A percentile compares a stretch with the other conserved stretches of the same genome.
These are phyloP conservation scores for Dothidotthia symphoricarpi DNA, from an alignment of 2,329 filamentous ascomycete genomes.

Conservation along the genomic window DNA sequence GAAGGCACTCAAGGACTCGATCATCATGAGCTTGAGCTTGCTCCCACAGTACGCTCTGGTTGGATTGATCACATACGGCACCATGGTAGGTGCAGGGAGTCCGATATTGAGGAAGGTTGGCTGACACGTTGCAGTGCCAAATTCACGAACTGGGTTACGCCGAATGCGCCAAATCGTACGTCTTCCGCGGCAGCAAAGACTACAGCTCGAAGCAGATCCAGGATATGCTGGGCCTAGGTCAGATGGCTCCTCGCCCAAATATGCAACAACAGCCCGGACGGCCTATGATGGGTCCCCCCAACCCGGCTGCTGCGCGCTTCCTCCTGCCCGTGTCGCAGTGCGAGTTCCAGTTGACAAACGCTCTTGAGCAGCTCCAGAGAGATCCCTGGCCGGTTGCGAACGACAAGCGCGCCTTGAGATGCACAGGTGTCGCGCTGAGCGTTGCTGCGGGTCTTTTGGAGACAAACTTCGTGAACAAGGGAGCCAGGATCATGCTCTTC, in stretches of 20 bases:
- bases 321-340: constrained; percentile 91
- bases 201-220: constrained; percentile 99
- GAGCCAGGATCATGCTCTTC: constrained; percentile 95
- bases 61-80: constrained; percentile 83
- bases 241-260: constrained; percentile 67
- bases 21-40: constrained; percentile 81
- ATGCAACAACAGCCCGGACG: constrained; percentile 72
- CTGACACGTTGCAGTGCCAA: constrained; percentile 63
- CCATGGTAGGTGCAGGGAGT: constrained; percentile 65
- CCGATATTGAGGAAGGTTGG: neutral
- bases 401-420: constrained; percentile 84
- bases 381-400: constrained; percentile 97
- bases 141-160: constrained; percentile 98
- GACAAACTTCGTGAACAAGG: constrained; percentile 91
- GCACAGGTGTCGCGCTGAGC: constrained; percentile 93
- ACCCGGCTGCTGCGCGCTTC: constrained; percentile 84
- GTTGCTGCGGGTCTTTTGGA: constrained; percentile 91
- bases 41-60: constrained; percentile 79
- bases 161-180: constrained; percentile 97
- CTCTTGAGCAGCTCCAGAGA: constrained; percentile 90
- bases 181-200: constrained; percentile 96
- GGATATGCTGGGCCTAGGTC: constrained; percentile 89
- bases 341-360: constrained; percentile 96
- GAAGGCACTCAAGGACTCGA: constrained; percentile 77
- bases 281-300: constrained; percentile 60